Evolutionary conservation across 2,329 filamentous ascomycete genomes (phyloP), one percentile per base, ranked within the genome.

Genomic region (Ascochyta fabae): DNA sequence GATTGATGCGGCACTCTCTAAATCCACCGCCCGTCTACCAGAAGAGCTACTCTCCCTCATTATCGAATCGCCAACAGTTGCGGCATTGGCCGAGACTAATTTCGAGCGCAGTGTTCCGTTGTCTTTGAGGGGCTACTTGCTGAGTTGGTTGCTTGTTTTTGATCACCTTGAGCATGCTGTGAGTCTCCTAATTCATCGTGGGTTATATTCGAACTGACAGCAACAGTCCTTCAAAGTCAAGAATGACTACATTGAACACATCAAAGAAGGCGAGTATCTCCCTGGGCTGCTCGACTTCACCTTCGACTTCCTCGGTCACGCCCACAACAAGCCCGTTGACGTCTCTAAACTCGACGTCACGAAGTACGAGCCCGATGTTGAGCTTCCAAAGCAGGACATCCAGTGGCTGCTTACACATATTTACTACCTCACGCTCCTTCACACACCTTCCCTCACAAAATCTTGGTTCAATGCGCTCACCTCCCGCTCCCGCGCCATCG

Each of bases 111-210:
- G 72, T 31, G 89, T 93, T 65, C 92, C 92, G 10, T 79, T 86
- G 0, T 71, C 84, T 0, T 80, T 96, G 43, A 86, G 92, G 48
- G 86, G 88, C 9, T 99, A 97, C 68, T 81, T 99, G 3, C 80
- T 96, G 26, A 90, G 91, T 10, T 99, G 95, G 95, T 86, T 91
- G 60, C 81, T 98, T 1, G 83, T 97, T 0, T 98, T 96, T 70
- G 92, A 96, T 65, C 88, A 94, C 40, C 96, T 94, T 70, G 80
- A 82, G 16, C 86, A 87, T 19, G 87, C 92, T 12, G 81, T 83
- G 78, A 67, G 76, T 54, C 6, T 9, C 15, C 9, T 7, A 3
- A 9, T 12, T 26, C 10, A 9, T 2, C 19, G 31, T 6, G 5
- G 12, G 1, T 5, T 31, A 1, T 5, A 13, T 31, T 5, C 12